Conservation (phyloP, 1,139 yeast species). For the Zygoascus sp. region DNA sequence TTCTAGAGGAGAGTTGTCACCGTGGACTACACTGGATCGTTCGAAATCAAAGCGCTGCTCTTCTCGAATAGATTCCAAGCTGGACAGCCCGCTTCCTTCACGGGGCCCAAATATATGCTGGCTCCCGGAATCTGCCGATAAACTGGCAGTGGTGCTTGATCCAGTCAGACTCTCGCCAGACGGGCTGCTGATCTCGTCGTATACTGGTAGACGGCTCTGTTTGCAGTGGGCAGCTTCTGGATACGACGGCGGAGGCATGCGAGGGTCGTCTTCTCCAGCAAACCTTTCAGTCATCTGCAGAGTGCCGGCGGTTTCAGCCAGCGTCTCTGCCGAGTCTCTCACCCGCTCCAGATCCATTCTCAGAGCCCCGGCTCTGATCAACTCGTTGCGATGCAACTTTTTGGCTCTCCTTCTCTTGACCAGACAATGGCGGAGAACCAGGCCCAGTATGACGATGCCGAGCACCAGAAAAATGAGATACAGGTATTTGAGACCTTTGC, state of each 20-base stretch:
- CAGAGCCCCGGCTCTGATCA: constrained; percentile 27
- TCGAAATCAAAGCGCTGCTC: constrained; percentile 2
- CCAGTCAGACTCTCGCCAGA: not conserved
- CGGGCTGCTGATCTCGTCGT: constrained; percentile 15
- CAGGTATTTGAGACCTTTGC: constrained; percentile 22
- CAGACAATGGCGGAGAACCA: constrained; percentile 23
- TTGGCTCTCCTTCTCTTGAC: constrained; percentile 25
- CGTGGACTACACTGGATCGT: no score
- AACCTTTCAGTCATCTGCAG: constrained; percentile 14
- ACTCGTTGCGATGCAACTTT: constrained; percentile 19
- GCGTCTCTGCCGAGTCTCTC: constrained; percentile 6
- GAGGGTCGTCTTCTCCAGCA: constrained; percentile 15
- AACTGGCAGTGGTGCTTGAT: not conserved
- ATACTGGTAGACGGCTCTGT: constrained; percentile 18
- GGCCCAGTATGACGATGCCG: constrained; percentile 25
- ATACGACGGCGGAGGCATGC: constrained; percentile 27
- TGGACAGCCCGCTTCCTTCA: not conserved
- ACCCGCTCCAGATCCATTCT: constrained; percentile 26
- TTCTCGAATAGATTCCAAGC: not conserved
- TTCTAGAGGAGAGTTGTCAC: no score
- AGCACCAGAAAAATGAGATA: constrained; percentile 28
- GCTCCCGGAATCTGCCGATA: no score
- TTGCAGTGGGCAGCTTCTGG: constrained; percentile 15
- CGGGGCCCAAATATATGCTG: not conserved
- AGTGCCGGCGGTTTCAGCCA: not conserved